Evolutionary conservation across 495 filamentous ascomycete species (phyloP).

Genomic region (Penicillium ucsense): DNA sequence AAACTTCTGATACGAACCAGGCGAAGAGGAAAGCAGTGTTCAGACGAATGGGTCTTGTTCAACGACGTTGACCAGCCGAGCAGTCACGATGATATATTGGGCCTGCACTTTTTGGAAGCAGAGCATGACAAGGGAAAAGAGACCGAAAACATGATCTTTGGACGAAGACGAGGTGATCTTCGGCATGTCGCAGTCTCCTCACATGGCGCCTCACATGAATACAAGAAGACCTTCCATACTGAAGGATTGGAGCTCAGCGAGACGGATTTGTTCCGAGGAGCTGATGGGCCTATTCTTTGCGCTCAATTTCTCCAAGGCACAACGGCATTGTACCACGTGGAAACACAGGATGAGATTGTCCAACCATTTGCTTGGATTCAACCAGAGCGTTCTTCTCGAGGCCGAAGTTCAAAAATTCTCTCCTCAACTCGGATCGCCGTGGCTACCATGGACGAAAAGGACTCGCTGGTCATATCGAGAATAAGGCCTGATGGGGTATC

Average conservation of each 20-base stretch:
- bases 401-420: constrained; percentile 44
- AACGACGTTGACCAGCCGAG: constrained; percentile 39
- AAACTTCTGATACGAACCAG: constrained; percentile 42
- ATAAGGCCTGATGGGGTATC: constrained; percentile 32
- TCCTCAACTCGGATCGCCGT: constrained; percentile 39
- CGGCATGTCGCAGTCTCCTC: constrained; percentile 26
- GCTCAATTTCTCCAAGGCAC: constrained; percentile 34
- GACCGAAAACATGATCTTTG: constrained; percentile 31
- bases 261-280: constrained; percentile 22
- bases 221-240: constrained; percentile 26
- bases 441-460: constrained; percentile 33
- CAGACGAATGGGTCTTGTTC: constrained; percentile 41
- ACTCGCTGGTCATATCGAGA: constrained; percentile 41
- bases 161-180: constrained; percentile 30
- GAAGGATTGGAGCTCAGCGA: constrained; percentile 19
- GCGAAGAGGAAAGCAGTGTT: constrained; percentile 10
- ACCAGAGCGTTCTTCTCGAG: constrained; percentile 19
- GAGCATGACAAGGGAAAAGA: constrained; percentile 18
- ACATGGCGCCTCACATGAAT: constrained; percentile 13
- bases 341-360: constrained; percentile 17
- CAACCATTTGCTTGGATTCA: constrained; percentile 29
- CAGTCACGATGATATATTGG: constrained; percentile 56
- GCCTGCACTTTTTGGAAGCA: constrained; percentile 42
- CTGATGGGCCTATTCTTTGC: constrained; percentile 29
- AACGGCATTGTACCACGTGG: constrained; percentile 39